phyloP scores from a whole-genome alignment of 169 alveolate species.

The Plasmodium gallinaceum region DNA sequence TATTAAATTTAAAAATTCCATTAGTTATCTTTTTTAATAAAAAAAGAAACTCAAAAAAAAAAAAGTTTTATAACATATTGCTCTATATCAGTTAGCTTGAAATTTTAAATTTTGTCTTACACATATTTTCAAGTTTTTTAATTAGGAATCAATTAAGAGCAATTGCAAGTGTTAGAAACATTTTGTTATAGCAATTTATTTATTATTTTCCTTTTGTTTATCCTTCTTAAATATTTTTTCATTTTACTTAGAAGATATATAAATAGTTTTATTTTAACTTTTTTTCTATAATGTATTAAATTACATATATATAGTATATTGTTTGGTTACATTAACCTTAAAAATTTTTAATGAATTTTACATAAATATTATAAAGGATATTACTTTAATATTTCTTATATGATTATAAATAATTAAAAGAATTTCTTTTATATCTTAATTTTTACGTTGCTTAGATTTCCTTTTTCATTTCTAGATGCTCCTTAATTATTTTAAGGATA shows the following conservation, averaged over 20 bases:
- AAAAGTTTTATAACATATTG: neutral
- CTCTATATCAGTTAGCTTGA: conserved; percentile 13
- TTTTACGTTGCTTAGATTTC: conserved; percentile 11
- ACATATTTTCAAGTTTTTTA: neutral
- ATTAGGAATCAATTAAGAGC: neutral
- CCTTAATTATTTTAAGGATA: conserved; percentile 22
- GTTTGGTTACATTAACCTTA: neutral
- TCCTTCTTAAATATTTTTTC: conserved; percentile 1
- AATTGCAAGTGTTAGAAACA: conserved; percentile 9
- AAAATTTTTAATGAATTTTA: conserved; percentile 18
- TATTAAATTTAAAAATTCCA: neutral
- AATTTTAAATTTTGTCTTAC: conserved; percentile 1
- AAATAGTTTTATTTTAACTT: neutral
- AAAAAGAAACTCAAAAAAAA: conserved; percentile 31
- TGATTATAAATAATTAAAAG: conserved; percentile 4
- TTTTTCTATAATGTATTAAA: neutral
- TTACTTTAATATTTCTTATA: conserved; percentile 4
- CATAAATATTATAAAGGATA: neutral
- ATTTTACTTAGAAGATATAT: neutral
- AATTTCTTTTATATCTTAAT: conserved; percentile 2
- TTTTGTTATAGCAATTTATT: neutral
- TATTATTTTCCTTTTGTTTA: neutral
- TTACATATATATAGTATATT: conserved; percentile 5
- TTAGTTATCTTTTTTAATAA: neutral
- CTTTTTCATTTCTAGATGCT: neutral